Base-by-base conservation (phyloP, 306 rosid genomes). In the Corylus avellana region DNA sequence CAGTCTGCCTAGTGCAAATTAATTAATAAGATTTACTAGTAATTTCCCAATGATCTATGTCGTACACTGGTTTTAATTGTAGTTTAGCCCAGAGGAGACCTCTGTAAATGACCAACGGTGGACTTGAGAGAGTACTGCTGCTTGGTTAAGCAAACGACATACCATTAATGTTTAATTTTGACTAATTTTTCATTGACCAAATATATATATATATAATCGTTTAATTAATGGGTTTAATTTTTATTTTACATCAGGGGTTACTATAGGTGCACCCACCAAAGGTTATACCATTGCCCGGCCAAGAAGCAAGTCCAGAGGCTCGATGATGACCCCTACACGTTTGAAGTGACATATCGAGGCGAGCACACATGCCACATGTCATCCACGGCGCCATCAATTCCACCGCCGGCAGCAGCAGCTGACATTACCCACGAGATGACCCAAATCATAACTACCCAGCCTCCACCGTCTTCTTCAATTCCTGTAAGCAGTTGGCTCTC, bases 261-360 rank as follows among this genome's bases (percentile, higher is more conserved):
- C 81, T 91, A 84, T 12, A 81, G 92, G 79, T 94, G 97, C 87
- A 94, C 96, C 22, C 90, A 91, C 85, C 93, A 89, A 66, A 91
- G 86, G 79, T 7, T 89, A 13, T 91, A 88, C 84, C 76, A 80
- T 4, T 93, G 97, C 84, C 80, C 80, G 5, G 94, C 97, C 8
- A 93, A 91, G 85, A 91, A 90, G 74, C 97, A 79, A 75, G 93
- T 91, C 49, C 98, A 93, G 73, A 73, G 97, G 70, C 73, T 74
- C 9, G 88, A 93, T 51, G 22, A 75, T 4, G 84, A 87, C 35
- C 93, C 91, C 64, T 59, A 12, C 76, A 81, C 79, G 17, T 93
- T 84, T 25, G 88, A 82, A 70, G 89, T 93, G 9, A 83, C 81
- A 51, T 93, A 93, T 76, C 72, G 87, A 18, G 87, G 86, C 1